These are phyloP conservation scores for Nicotiana rustica DNA, from an alignment of 305 asterid genomes.

Conservation along the genomic window DNA sequence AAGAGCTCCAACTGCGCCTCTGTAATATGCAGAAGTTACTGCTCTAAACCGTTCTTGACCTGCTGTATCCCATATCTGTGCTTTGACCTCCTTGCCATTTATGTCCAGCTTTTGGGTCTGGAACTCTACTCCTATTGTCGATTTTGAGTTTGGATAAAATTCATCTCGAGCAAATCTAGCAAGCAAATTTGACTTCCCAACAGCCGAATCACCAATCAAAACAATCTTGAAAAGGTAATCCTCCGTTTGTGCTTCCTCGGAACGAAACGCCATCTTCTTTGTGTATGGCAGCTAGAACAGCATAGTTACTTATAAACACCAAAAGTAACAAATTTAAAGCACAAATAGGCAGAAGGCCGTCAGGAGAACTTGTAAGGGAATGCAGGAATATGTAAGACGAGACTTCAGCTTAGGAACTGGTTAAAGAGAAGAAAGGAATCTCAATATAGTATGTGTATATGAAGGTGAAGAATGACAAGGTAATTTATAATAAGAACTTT, in stretches of 20 bases:
- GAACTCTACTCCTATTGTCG: constrained; percentile 90
- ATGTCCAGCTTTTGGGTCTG: constrained; percentile 91
- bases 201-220: constrained; percentile 89
- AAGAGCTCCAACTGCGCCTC: constrained; percentile 97
- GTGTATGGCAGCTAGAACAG: constrained; percentile 41
- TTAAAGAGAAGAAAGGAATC: constrained; percentile 57
- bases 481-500: not conserved
- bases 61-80: constrained; percentile 96
- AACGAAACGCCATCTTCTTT: constrained; percentile 62
- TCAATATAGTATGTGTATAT: constrained; percentile 38
- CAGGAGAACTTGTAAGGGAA: constrained; percentile 43
- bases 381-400: constrained; percentile 35
- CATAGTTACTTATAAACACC: constrained; percentile 44
- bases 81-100: constrained; percentile 84
- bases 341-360: constrained; percentile 32
- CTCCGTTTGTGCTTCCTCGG: constrained; percentile 71
- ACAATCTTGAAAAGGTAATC: constrained; percentile 96
- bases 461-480: constrained; percentile 16
- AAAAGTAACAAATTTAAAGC: constrained; percentile 17
- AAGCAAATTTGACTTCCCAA: constrained; percentile 91
- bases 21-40: constrained; percentile 88
- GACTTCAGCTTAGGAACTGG: constrained; percentile 27
- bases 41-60: constrained; percentile 99
- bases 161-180: constrained; percentile 93
- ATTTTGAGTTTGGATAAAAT: constrained; percentile 83